Percentiles rank a stretch among this genome's conserved stretches.
phyloP scores from a whole-genome alignment of 176 grass and related monocot species.

The Raddia distichophylla region DNA sequence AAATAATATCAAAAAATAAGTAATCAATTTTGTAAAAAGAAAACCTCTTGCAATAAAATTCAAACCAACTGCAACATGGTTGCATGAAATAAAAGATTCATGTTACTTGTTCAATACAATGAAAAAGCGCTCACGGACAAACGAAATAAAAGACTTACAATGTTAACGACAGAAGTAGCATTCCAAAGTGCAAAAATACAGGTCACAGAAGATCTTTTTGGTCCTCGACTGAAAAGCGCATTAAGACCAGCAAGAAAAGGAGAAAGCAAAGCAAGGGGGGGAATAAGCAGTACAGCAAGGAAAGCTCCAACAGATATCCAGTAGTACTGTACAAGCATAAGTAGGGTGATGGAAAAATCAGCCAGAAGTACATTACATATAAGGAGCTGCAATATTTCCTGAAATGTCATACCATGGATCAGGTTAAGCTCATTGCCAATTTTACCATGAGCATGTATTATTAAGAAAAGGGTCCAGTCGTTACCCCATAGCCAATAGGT shows the following conservation, averaged over 20 bases:
- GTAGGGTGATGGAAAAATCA: slow-evolving; percentile 86
- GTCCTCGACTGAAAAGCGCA: slow-evolving; percentile 93
- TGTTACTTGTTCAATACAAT: neutral
- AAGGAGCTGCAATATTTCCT: slow-evolving; percentile 83
- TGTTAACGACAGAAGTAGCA: slow-evolving; percentile 81
- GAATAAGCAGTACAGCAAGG: slow-evolving; percentile 82
- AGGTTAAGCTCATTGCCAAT: neutral
- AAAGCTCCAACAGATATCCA: slow-evolving; percentile 96
- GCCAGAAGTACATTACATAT: slow-evolving; percentile 87
- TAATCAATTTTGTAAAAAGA: slow-evolving; percentile 1
- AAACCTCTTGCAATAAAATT: neutral
- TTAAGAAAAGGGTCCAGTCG: slow-evolving; percentile 22
- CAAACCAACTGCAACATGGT: neutral
- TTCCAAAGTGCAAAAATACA: slow-evolving; percentile 98
- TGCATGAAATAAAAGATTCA: slow-evolving; percentile 11
- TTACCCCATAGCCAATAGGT: slow-evolving; percentile 80
- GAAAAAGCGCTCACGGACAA: neutral
- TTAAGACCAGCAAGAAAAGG: slow-evolving; percentile 96
- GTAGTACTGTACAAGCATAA: slow-evolving; percentile 93
- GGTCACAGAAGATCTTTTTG: slow-evolving; percentile 89
- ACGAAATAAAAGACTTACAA: slow-evolving; percentile 57
- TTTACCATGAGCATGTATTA: neutral
- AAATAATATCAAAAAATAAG: slow-evolving; percentile 34
- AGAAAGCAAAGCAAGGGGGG: slow-evolving; percentile 83
- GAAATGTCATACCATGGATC: slow-evolving; percentile 58